Conservation (phyloP, 352 stramenopile species). For the Globisporangium viniferum region DNA sequence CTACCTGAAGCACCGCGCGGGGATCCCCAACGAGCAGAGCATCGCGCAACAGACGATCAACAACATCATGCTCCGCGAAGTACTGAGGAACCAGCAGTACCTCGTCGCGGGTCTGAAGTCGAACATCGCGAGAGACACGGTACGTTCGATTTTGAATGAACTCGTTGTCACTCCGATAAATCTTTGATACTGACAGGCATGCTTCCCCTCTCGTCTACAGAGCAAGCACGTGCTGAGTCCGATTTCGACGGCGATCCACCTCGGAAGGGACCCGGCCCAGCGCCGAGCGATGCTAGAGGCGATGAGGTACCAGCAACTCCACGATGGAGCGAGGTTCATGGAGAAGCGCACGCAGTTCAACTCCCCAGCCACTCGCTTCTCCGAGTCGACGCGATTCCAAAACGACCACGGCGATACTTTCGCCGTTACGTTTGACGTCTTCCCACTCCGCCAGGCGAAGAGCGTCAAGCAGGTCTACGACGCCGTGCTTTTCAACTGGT, state of each 20-base stretch:
- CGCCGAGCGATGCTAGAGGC: neutral
- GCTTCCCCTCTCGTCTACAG: neutral
- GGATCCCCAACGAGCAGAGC: conserved; percentile 7
- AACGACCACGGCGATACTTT: conserved; percentile 39
- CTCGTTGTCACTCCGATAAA: no score
- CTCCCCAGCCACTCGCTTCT: conserved; percentile 18
- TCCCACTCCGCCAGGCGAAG: conserved; percentile 9
- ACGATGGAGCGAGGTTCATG: conserved; percentile 20
- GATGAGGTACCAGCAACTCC: conserved; percentile 1
- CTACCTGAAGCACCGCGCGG: conserved; percentile 3
- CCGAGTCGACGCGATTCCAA: conserved; percentile 31
- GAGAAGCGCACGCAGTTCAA: conserved; percentile 21
- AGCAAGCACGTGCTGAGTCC: conserved; percentile 4
- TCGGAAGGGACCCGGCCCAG: neutral
- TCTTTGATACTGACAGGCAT: no score
- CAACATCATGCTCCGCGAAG: conserved; percentile 6
- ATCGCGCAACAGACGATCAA: conserved; percentile 7
- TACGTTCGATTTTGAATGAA: neutral
- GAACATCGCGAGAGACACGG: conserved; percentile 2
- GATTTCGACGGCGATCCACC: neutral
- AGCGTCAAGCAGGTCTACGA: conserved; percentile 18
- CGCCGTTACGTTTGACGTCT: conserved; percentile 35
- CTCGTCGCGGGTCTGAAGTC: conserved; percentile 10
- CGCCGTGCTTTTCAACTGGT: conserved; percentile 12
- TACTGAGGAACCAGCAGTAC: conserved; percentile 12